Evolutionary conservation across 2,329 filamentous ascomycete genomes (phyloP), one percentile per base, ranked within the genome.

Genomic region (Coleophoma eucalyptorum): DNA sequence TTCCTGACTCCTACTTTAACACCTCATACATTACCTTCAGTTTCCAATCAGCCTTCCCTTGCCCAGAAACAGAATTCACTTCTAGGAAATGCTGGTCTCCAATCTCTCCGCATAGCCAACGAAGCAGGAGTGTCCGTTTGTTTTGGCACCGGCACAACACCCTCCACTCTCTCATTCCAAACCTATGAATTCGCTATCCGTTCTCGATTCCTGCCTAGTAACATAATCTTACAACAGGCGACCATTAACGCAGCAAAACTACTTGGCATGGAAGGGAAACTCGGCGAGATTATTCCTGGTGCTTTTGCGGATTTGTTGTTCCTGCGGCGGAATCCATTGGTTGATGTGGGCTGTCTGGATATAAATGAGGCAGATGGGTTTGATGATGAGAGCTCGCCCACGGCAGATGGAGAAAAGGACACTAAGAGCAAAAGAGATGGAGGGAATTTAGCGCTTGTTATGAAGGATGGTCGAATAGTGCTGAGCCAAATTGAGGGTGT

Each of bases 1-100:
- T 80, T 71, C 59, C 60, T 83, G 10, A 82, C 78, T 1, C 79
- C 79, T 1, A 82, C 78, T 0, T 66, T 81, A 31, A 68, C 78
- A 8, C 72, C 78, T 5, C 81, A 81, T 60, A 62, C 74, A n/a
- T 69, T 70, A 20, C 76, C 79, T 72, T 70, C 68, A 1, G 70
- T 69, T 3, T 67, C 70, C 15, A 67, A 69, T 13, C 77, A 79
- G 21, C 71, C 74, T 0, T 65, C 68, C 2, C 69, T 70, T 18
- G 70, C 69, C 8, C 69, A 65, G 20, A 64, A 59, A n/a, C 82
- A 83, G 67, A 81, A 81, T 50, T 54, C 69, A 6, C 66, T 72
- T 48, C 77, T 81, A 1, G 64, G 81, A 3, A 61, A 69, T 13
- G 65, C 65, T 3, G 79, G 79, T 1, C 57, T 81, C 3, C 56